Evolutionary conservation across 1,139 yeast species (phyloP), one percentile per base, ranked within the genome.

Genomic region (Pneumocystis jirovecii): DNA sequence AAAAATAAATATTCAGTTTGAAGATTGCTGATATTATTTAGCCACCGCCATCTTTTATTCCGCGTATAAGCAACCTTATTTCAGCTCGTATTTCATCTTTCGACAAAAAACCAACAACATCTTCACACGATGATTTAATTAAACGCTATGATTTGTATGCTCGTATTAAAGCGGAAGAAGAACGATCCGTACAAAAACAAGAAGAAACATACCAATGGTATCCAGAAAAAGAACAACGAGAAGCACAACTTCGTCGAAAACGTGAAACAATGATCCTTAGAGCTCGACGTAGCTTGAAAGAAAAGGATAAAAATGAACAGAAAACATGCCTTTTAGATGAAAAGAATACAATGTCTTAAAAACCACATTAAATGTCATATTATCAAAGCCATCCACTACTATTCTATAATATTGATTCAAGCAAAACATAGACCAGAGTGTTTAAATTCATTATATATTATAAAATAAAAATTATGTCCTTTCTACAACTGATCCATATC

Each of bases 401-500:
- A 50, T 25, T 50, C 21, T 34, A 50, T 25, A 29, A 25, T 21
- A 50, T 50, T 29, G 21, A 50, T 5, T 50, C 40, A 25, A n/a
- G 19, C 10, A 44, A 6, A 25, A 50, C 21, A 25, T 1, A 50
- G 44, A 15, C 44, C 3, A 40, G 15, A 15, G 7, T 40, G 15
- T 40, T 17, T 6, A 1, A 40, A 15, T 39, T 31, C 3, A 39
- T 12, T 17, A 50, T 60, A 69, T 68, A 69, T 72, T 10, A 73
- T 76, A 62, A 72, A 71, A 1, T 50, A 50, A 50, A 44, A 25
- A 50, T 25, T 25, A 50, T 19, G 17, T 50, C 25, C n/a, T 39
- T 25, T 60, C 34, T 42, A 60, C 45, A 60, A 93, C 97, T 40
- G 91, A 91, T 40, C 97, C 89, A 0, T 97, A 91, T 70, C 98